Evolutionary conservation across 1,284 basidiomycete genomes (phyloP).

Genomic region (Sporisorium reilianum): DNA sequence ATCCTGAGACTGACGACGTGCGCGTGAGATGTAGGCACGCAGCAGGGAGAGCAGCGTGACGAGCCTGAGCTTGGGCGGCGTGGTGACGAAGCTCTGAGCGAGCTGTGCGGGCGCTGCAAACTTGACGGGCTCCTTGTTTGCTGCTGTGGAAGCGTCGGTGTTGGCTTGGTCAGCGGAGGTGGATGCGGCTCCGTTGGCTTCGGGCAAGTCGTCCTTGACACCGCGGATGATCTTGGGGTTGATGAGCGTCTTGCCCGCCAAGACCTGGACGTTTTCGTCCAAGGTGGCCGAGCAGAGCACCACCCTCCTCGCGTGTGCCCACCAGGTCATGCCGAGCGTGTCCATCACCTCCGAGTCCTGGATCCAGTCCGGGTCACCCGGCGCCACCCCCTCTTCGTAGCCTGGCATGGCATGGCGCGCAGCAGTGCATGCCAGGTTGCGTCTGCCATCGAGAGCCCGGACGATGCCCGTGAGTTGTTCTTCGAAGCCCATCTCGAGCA

Average conservation of each 20-base stretch:
- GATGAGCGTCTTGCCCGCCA: constrained; percentile 84
- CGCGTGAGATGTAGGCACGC: constrained; percentile 74
- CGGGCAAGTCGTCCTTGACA: constrained; percentile 26
- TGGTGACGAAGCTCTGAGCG: constrained; percentile 90
- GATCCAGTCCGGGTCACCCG: constrained; percentile 28
- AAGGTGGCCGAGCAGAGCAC: constrained; percentile 97
- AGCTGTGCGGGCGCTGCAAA: constrained; percentile 96
- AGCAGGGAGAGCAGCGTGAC: constrained; percentile 87
- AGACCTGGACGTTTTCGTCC: constrained; percentile 90
- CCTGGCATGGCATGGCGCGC: constrained; percentile 73
- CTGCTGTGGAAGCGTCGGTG: not conserved
- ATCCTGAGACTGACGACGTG: constrained; percentile 58
- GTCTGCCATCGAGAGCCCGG: constrained; percentile 68
- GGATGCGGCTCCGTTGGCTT: not conserved
- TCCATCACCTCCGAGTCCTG: constrained; percentile 53
- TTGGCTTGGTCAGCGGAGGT: constrained; percentile 3
- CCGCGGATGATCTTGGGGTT: constrained; percentile 72
- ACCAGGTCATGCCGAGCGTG: constrained; percentile 63
- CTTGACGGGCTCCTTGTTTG: constrained; percentile 72
- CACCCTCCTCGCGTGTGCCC: constrained; percentile 77
- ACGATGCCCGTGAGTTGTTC: constrained; percentile 79
- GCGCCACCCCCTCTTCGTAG: constrained; percentile 21
- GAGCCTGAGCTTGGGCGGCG: constrained; percentile 90
- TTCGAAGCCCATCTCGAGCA: constrained; percentile 76
- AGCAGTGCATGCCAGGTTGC: constrained; percentile 71